Evolutionary conservation across 2,329 filamentous ascomycete species (phyloP).

Genomic region (Colletotrichum sp.): DNA sequence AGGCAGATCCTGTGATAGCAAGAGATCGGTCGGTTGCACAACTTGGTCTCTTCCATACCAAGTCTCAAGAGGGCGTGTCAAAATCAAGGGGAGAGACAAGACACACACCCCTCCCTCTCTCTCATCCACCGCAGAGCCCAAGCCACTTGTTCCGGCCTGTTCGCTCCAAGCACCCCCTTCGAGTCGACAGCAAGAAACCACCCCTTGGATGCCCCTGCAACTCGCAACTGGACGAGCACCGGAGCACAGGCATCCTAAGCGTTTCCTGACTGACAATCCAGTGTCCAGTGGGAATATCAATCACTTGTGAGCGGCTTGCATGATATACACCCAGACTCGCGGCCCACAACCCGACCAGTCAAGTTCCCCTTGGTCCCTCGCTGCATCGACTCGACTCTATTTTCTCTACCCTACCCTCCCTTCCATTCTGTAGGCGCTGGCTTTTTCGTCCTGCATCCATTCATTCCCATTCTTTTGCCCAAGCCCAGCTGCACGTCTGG

Average conservation of each 20-base stretch:
- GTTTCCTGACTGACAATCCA: constrained; percentile 17
- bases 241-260: constrained; percentile 20
- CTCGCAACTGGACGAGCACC: constrained; percentile 16
- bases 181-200: not conserved
- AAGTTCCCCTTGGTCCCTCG: constrained; percentile 14
- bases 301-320: constrained; percentile 23
- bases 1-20: not conserved
- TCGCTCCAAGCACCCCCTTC: constrained; percentile 13
- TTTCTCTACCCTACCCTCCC: constrained; percentile 20
- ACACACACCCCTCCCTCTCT: not conserved
- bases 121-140: constrained; percentile 6
- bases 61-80: constrained; percentile 3
- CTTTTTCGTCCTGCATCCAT: constrained; percentile 30
- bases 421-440: constrained; percentile 30
- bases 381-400: constrained; percentile 13
- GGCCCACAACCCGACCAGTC: constrained; percentile 21
- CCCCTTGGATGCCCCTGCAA: constrained; percentile 14
- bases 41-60: constrained; percentile 6
- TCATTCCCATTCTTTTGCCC: constrained; percentile 23
- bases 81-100: not conserved
- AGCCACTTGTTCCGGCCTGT: constrained; percentile 17
- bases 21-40: constrained; percentile 3
- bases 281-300: constrained; percentile 13
- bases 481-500: constrained; percentile 22
- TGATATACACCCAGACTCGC: constrained; percentile 24